Base-by-base conservation (phyloP, 148 eudicot species). In the Oxyria digyna region DNA sequence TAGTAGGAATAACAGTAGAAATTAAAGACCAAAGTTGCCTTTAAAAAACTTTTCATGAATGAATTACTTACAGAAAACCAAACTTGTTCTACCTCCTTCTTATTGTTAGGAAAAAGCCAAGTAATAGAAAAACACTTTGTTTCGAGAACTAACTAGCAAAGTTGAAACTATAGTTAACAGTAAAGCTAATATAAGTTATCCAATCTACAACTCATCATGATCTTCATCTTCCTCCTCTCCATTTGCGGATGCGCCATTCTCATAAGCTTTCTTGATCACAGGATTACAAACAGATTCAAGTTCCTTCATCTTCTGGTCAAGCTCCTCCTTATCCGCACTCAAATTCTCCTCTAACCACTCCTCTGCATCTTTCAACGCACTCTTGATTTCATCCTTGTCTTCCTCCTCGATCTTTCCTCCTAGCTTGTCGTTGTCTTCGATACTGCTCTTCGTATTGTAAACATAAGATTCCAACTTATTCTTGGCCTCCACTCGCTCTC, bases 251-350 rank as follows among this genome's bases (percentile, higher is more conserved):
- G 37, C 65, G 4, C 65, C 65, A 29, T 59, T 59, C 38, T 13
- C 38, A 59, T 59, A 59, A 31, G 65, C 65, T 27, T 59, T 59
- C 65, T 15, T 29, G n/a, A 59, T 59, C 37, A 59, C 65, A 5
- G 65, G 65, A 5, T 59, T 59, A 15, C 65, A 27, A 29, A 59
- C 37, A 6, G 65, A n/a, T 29, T 59, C 65, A 27, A 59, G 37
- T 27, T 59, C 37, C 65, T 59, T 59, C 65, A 59, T 59, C 65
- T 31, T 29, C 20, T 59, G 18, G 6, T 29, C 38, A 4, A 59
- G 38, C 37, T 59, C 65, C n/a, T 59, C 65, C 37, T 29, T 27
- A n/a, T 59, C 65, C 4, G 65, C 65, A 6, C 3, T 8, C 10
- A 2, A 0, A 13, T 59, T 59, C 9, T 59, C 65, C 13, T 59